These are phyloP conservation scores for Ophiostoma piceae DNA, from an alignment of 2,329 filamentous ascomycete genomes.

Conservation along the genomic window DNA sequence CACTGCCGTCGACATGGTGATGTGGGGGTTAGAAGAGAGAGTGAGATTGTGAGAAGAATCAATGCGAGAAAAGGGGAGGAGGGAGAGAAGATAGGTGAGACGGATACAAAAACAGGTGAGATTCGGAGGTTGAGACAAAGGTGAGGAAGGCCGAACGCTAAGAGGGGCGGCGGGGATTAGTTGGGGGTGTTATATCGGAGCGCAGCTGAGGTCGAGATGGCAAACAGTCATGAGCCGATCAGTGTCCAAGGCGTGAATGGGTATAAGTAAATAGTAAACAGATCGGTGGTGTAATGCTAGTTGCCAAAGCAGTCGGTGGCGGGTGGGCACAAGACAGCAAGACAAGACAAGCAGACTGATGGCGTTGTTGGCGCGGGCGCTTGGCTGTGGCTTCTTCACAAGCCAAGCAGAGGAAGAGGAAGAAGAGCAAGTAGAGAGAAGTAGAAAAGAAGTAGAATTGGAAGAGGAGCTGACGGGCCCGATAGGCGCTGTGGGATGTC, in stretches of 20 bases:
- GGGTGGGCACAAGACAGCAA: background rate
- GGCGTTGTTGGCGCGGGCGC: conserved; percentile 8
- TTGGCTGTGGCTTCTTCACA: conserved; percentile 4
- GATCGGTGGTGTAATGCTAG: background rate
- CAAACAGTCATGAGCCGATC: background rate
- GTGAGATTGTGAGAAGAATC: background rate
- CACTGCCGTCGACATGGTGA: background rate
- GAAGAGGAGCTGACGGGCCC: background rate
- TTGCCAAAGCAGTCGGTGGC: background rate
- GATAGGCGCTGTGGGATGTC: background rate
- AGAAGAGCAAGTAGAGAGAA: background rate
- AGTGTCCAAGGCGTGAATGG: background rate
- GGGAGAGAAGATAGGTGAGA: background rate
- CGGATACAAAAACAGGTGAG: background rate
- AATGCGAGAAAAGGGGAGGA: background rate
- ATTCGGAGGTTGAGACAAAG: background rate
- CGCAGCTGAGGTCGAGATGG: background rate
- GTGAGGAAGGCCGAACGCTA: background rate
- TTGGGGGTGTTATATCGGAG: conserved; percentile 6
- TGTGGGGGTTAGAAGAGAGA: background rate
- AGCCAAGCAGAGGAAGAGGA: background rate
- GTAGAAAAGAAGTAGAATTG: background rate
- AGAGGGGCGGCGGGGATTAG: conserved; percentile 9
- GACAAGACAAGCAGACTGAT: conserved; percentile 8
- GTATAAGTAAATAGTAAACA: background rate